Conservation (phyloP, 2,329 filamentous ascomycete genomes). For the Didymosphaeria variabile region DNA sequence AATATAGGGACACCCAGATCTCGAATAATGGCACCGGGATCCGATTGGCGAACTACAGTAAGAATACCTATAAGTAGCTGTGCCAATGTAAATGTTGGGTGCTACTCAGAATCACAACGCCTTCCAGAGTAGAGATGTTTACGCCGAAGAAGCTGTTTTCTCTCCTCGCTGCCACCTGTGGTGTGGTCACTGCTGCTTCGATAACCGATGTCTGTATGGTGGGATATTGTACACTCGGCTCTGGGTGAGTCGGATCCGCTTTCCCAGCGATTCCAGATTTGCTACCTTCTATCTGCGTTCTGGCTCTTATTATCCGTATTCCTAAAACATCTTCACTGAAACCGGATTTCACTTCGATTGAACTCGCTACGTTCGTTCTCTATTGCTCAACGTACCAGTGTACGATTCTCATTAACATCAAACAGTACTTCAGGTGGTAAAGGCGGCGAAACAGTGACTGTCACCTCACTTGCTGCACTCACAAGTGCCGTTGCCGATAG, state of each 20-base stretch:
- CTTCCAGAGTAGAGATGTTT: not conserved
- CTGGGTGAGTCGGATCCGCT: not conserved
- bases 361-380: too few species aligned
- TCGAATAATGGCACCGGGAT: not conserved
- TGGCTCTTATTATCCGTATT: too few species aligned
- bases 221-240: conserved; percentile 4
- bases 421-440: conserved; percentile 28
- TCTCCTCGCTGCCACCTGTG: not conserved
- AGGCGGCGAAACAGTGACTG: conserved; percentile 37
- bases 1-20: not conserved
- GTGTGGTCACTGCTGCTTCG: not conserved
- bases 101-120: not conserved
- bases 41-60: not conserved
- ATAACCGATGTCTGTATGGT: not conserved
- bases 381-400: not conserved
- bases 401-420: not conserved
- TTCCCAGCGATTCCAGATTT: not conserved
- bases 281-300: too few species aligned
- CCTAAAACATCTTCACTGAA: too few species aligned
- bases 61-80: not conserved
- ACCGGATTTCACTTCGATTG: too few species aligned
- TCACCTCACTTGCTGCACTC: conserved; percentile 46
- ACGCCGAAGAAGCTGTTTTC: not conserved
- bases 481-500: conserved; percentile 52
- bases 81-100: not conserved